Percentiles rank a stretch among this genome's conserved stretches.
These are phyloP conservation scores for Hypomyces rosellus DNA, from an alignment of 2,329 filamentous ascomycete genomes.

Conservation along the genomic window DNA sequence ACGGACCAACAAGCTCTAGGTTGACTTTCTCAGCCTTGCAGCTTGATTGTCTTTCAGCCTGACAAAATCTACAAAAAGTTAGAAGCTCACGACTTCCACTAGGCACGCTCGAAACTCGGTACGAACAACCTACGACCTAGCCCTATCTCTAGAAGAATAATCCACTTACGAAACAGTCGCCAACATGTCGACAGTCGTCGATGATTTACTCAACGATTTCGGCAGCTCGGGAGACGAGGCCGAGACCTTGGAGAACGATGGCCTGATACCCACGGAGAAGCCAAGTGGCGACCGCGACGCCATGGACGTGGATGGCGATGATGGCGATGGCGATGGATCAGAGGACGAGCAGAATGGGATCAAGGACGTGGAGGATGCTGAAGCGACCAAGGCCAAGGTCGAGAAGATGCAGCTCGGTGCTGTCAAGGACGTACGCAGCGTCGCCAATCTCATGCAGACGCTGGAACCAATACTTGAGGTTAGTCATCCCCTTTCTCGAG, in stretches of 20 bases:
- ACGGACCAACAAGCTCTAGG: conserved; percentile 14
- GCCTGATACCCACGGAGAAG: conserved; percentile 37
- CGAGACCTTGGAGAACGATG: conserved; percentile 53
- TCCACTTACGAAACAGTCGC: conserved; percentile 5
- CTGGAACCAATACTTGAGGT: conserved; percentile 78
- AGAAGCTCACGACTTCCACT: conserved; percentile 4
- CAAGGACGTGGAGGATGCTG: conserved; percentile 54
- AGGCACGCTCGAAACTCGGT: background rate
- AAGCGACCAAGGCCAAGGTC: conserved; percentile 68
- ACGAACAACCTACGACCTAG: background rate
- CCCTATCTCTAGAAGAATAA: background rate
- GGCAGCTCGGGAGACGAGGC: conserved; percentile 64
- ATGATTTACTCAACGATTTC: conserved; percentile 79
- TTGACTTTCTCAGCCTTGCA: conserved; percentile 21
- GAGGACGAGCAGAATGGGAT: conserved; percentile 49
- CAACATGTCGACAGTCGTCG: conserved; percentile 80
- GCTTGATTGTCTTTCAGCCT: conserved; percentile 13
- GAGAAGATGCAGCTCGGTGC: conserved; percentile 74
- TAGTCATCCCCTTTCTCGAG: conserved; percentile 37
- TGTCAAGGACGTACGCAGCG: conserved; percentile 71
- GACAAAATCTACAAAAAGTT: background rate
- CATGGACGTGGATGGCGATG: conserved; percentile 56
- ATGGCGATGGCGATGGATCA: conserved; percentile 37
- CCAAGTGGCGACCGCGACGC: conserved; percentile 32
- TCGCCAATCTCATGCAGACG: conserved; percentile 74